Percentiles rank a stretch among this genome's conserved stretches.
Evolutionary conservation across 2,329 filamentous ascomycete species (phyloP).

Genomic region (Botrytis fragariae): DNA sequence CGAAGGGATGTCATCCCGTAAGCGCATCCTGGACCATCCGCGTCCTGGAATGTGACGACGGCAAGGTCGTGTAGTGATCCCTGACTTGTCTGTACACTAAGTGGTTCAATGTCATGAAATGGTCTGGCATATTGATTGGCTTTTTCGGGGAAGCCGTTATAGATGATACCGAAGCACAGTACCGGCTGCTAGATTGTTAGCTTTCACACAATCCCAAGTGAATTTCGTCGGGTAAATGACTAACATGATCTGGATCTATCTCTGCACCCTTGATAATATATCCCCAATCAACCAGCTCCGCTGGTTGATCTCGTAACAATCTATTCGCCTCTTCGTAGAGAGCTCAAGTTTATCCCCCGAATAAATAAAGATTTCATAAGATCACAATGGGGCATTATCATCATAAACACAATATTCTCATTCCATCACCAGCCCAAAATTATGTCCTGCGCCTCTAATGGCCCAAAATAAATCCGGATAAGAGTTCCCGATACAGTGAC

Average conservation of each 20-base stretch:
- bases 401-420: conserved; percentile 9
- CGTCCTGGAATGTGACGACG: not conserved
- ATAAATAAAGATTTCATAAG: conserved; percentile 5
- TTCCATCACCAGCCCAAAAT: conserved; percentile 45
- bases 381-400: not conserved
- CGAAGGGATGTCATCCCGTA: not conserved
- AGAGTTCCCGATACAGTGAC: conserved; percentile 40
- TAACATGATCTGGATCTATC: conserved; percentile 11
- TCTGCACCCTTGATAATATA: conserved; percentile 4
- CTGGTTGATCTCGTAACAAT: conserved; percentile 6
- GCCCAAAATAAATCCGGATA: conserved; percentile 50
- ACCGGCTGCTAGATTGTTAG: not conserved
- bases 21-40: conserved; percentile 5
- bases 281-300: conserved; percentile 10
- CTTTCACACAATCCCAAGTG: not conserved
- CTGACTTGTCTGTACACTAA: not conserved
- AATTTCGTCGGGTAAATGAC: not conserved
- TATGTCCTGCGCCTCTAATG: conserved; percentile 35
- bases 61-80: conserved; percentile 6
- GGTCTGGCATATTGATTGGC: conserved; percentile 1
- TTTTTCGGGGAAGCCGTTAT: conserved; percentile 4
- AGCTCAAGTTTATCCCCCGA: conserved; percentile 13
- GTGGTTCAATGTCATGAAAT: not conserved
- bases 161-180: conserved; percentile 6
- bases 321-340: not conserved